Evolutionary conservation across 2,329 filamentous ascomycete species (phyloP).

Genomic region (Myriosclerotinia duriaeana): DNA sequence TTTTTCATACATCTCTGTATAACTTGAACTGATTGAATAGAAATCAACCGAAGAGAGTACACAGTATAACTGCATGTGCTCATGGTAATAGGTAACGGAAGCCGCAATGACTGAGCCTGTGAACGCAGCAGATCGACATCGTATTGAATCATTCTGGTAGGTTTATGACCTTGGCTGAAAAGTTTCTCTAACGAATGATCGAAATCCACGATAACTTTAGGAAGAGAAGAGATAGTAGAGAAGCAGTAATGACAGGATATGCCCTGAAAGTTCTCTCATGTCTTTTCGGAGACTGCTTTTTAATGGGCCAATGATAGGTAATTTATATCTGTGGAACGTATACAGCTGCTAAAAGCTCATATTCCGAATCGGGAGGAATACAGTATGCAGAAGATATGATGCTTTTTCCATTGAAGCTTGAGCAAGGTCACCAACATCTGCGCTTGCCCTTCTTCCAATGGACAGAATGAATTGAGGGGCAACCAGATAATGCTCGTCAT

Average conservation of each 20-base stretch:
- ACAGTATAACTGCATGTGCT: constrained; percentile 3
- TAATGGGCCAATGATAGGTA: constrained; percentile 14
- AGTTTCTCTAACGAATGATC: constrained; percentile 17
- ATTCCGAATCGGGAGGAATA: not conserved
- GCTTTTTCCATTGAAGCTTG: constrained; percentile 4
- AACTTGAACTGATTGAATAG: constrained; percentile 8
- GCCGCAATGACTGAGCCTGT: constrained; percentile 9
- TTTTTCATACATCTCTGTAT: not conserved
- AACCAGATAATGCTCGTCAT: constrained; percentile 3
- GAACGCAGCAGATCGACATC: constrained; percentile 11
- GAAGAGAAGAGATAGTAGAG: constrained; percentile 10
- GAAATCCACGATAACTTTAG: constrained; percentile 19
- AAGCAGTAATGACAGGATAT: constrained; percentile 17
- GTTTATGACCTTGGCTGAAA: constrained; percentile 20
- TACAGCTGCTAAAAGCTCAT: not conserved
- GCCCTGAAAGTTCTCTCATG: constrained; percentile 15
- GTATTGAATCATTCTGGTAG: constrained; percentile 17
- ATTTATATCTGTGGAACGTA: constrained; percentile 17
- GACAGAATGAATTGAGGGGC: not conserved
- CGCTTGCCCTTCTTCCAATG: constrained; percentile 19
- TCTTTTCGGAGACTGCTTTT: constrained; percentile 4
- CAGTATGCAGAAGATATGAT: constrained; percentile 15
- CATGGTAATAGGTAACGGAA: constrained; percentile 6
- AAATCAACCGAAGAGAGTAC: not conserved
- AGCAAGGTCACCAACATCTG: constrained; percentile 9